A percentile compares a stretch with the other conserved stretches of the same genome.
phyloP scores from a whole-genome alignment of 345 rosid species.

The Atalantia buxifolia region DNA sequence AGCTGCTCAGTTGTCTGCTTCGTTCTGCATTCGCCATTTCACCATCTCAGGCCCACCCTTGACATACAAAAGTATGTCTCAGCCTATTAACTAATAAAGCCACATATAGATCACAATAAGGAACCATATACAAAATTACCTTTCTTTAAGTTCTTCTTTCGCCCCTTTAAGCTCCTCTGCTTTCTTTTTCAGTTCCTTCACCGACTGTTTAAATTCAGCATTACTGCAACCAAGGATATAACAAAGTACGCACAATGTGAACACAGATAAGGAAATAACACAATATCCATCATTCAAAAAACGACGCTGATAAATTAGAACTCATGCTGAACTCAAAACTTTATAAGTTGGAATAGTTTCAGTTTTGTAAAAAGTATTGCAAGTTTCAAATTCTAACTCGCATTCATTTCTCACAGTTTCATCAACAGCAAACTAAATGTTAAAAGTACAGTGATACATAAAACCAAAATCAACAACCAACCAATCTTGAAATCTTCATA shows the following conservation, averaged over 20 bases:
- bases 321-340: neutral
- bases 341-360: neutral
- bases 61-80: constrained; percentile 54
- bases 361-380: neutral
- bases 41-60: constrained; percentile 71
- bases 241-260: neutral
- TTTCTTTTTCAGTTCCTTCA: constrained; percentile 75
- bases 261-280: neutral
- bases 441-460: neutral
- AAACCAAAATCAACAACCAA: neutral
- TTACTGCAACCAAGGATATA: constrained; percentile 38
- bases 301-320: neutral
- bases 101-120: constrained; percentile 3
- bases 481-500: neutral
- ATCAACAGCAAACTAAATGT: neutral
- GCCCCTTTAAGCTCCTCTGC: constrained; percentile 65
- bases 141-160: constrained; percentile 65
- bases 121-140: constrained; percentile 44
- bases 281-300: neutral
- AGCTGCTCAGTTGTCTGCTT: constrained; percentile 90
- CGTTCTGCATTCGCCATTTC: constrained; percentile 78
- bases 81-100: constrained; percentile 49
- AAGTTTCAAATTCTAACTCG: neutral
- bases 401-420: neutral
- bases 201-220: constrained; percentile 70